Percentiles rank a stretch among this genome's conserved stretches.
Conservation (phyloP, 495 filamentous ascomycete genomes). For the Ramalina peruviana region DNA sequence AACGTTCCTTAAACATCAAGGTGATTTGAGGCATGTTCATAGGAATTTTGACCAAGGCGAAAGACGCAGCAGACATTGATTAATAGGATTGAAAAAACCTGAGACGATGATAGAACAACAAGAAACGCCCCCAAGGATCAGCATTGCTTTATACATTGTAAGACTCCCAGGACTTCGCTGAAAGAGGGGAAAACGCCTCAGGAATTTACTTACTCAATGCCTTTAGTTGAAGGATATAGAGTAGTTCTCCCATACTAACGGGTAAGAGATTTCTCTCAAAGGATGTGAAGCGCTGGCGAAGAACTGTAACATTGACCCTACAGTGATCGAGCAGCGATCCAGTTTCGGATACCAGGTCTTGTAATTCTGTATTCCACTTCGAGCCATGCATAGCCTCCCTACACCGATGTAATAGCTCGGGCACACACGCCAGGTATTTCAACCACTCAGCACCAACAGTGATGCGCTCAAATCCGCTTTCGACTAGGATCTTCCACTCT, state of each 20-base stretch:
- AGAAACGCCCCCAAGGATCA: too few species aligned
- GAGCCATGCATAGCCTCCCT: neutral
- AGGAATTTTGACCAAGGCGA: too few species aligned
- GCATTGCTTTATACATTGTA: too few species aligned
- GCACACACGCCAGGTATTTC: conserved; percentile 17
- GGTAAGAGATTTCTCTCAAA: neutral
- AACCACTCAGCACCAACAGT: conserved; percentile 23
- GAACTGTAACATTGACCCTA: neutral
- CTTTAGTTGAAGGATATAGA: neutral
- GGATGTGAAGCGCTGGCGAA: neutral
- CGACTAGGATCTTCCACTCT: conserved; percentile 27
- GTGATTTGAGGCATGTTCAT: too few species aligned
- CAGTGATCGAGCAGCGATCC: neutral
- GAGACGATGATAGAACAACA: too few species aligned
- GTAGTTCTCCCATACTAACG: neutral
- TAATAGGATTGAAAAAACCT: too few species aligned
- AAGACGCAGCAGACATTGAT: too few species aligned
- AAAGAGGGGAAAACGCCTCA: too few species aligned
- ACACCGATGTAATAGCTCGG: conserved; percentile 19
- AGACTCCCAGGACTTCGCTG: too few species aligned
- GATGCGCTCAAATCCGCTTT: conserved; percentile 17
- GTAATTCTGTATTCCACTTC: too few species aligned
- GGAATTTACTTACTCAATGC: too few species aligned
- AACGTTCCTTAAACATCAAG: too few species aligned
- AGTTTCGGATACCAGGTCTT: neutral